Evolutionary conservation across 129 eudicot genomes (phyloP), one percentile per base, ranked within the genome.

Genomic region (Glebionis coronaria): DNA sequence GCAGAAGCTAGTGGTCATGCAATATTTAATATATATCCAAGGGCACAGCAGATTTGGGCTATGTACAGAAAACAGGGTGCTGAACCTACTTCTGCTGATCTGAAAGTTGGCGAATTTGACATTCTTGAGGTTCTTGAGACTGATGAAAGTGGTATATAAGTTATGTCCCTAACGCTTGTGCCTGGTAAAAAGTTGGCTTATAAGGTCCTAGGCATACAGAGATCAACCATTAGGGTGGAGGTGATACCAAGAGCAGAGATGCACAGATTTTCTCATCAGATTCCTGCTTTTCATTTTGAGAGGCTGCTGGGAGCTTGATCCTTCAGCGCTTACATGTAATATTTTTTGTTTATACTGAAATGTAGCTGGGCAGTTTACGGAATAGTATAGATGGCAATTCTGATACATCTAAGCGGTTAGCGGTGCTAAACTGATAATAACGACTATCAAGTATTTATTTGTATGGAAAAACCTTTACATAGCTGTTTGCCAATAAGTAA

Each of bases 221-320:
- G 63, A 57, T 77, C 88, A 51, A 52, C 45, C 5, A 28, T 2
- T 2, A 77, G 45, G 31, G 23, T 45, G 40, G 9, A 51, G 64
- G 86, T 66, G 52, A 72, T 88, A 50, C 79, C 75, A 2, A 49
- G 42, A 35, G 21, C 2, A 46, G 84, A 88, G 70, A 18, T 78
- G 4, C 38, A 62, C 27, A 80, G 88, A 49, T 88, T 85, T 56
- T 85, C 80, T 44, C 80, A 83, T 60, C 91, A 78, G 67, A 67
- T 85, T 57, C 88, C 88, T 45, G 82, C 86, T 47, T 73, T 77
- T 74, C 72, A 15, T 50, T 70, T 57, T 82, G 63, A 46, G 65
- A 65, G 91, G 85, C 67, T 85, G 67, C 60, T 68, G 77, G 78
- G 86, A 76, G 83, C 87, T 88, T 61, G 92, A 88, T 74, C 78